Base-by-base conservation (phyloP, 495 filamentous ascomycete species). In the Hypoxylon fuscum region DNA sequence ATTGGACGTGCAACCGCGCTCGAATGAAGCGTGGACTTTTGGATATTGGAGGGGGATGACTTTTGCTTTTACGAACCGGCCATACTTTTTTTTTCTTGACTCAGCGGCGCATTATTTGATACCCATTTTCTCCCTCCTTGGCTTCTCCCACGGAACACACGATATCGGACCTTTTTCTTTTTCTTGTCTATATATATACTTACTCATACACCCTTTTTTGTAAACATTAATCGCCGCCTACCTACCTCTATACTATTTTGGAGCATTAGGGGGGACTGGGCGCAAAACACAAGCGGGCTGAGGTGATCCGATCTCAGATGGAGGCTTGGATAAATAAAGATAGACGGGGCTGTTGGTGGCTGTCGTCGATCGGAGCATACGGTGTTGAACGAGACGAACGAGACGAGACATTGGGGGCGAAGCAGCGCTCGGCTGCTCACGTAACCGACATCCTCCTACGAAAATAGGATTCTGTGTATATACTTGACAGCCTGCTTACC, bases 31-130 rank as follows among this genome's bases (percentile, higher is more conserved):
- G n/a, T 43, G 11, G 25, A 32, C 32, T 56, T 66, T 31, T 60
- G 56, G 56, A 56, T 22, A 50, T 2, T 17, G 48, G 51, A 27
- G 53, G 32, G 53, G 32, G 48, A 58, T 29, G 60, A 21, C 50
- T 51, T 49, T 43, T 43, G 15, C 22, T 66, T 59, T 66, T 60
- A 66, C 56, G 56, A 54, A 66, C 41, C 56, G 62, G 62, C 41
- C 43, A 51, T 38, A 10, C n/a, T n/a, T n/a, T n/a, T n/a, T 35
- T 35, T 23, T 45, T 45, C n/a, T 47, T 41, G 42, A 53, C 37
- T 37, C 23, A 55, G 10, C 62, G 62, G 62, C 56, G 62, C 56
- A 55, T 51, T 56, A 49, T 51, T n/a, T 66, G 62, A 66, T 66
- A 66, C 62, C 62, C 62, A 60, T n/a, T 56, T 58, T 58, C 20